These are phyloP conservation scores for Prunus mira DNA, from an alignment of 306 rosid genomes.

Conservation along the genomic window DNA sequence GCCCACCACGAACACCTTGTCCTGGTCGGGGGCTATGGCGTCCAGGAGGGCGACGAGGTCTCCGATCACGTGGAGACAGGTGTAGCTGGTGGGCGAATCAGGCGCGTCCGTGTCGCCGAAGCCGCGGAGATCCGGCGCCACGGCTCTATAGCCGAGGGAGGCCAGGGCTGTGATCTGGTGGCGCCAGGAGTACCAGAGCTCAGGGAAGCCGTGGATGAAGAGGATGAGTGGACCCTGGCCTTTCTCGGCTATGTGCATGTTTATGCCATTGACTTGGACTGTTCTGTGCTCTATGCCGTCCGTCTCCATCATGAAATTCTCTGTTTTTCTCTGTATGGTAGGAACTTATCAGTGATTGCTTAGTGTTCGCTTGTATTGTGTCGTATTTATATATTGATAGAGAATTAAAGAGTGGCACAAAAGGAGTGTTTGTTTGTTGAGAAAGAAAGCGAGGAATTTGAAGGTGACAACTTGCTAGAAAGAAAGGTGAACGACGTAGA, in stretches of 20 bases:
- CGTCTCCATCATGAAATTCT: slow-evolving; percentile 17
- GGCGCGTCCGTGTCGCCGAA: slow-evolving; percentile 69
- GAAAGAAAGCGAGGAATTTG: no score
- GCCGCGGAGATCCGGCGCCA: slow-evolving; percentile 82
- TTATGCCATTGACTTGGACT: slow-evolving; percentile 60
- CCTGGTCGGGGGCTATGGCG: slow-evolving; percentile 33
- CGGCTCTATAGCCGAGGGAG: slow-evolving; percentile 59
- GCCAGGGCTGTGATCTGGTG: slow-evolving; percentile 70
- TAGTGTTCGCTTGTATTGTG: no score
- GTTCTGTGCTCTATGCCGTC: slow-evolving; percentile 51
- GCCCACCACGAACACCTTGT: slow-evolving; percentile 75
- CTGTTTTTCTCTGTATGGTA: not conserved
- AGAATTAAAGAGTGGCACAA: no score
- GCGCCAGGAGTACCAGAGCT: slow-evolving; percentile 78
- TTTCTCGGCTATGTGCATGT: slow-evolving; percentile 71
- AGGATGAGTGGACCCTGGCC: slow-evolving; percentile 71
- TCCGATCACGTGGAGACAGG: slow-evolving; percentile 54
- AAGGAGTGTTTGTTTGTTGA: no score
- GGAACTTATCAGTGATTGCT: no score
- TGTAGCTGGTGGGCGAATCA: slow-evolving; percentile 28
- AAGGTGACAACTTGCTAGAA: no score
- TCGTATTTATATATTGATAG: no score
- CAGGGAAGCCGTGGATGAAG: slow-evolving; percentile 87
- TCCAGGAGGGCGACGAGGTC: slow-evolving; percentile 64
- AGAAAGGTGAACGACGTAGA: no score